Base-by-base conservation (phyloP, 108 stramenopile genomes). In the Cyclotella choctawhatcheeana region DNA sequence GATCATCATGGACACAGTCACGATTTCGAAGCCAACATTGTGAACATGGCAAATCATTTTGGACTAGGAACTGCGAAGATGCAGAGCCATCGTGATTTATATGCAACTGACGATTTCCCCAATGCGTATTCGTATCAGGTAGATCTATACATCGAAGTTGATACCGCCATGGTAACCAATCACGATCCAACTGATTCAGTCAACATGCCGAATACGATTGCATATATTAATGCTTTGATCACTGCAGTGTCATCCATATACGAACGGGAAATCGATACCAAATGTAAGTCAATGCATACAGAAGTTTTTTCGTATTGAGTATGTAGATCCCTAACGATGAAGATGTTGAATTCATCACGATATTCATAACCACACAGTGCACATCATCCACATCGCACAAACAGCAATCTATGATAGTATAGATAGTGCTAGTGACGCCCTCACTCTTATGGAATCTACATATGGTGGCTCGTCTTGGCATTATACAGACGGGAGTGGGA, bases 261-360 rank as follows among this genome's bases (percentile, higher is more conserved):
- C 17, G 47, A 48, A n/a, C 47, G 17, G 17, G 71, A 73, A 29
- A 52, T 73, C 29, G 71, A 73, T 24, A 73, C 71, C 10, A 61
- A 73, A 26, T 53, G 66, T 67, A 45, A 67, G 66, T n/a, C n/a
- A n/a, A n/a, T n/a, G n/a, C n/a, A 44, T 1, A 35, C 6, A 1
- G 10, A 27, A 0, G 16, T 14, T 60, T 3, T 10, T 5, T 24
- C n/a, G 18, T 37, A 43, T 40, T 5, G 12, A 12, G 12, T 2
- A 27, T 35, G 20, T 21, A 47, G 16, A 34, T n/a, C n/a, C n/a
- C n/a, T n/a, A 7, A n/a, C 24, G 1, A 34, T 47, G 0, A 3
- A 2, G 29, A 22, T 0, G 14, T 0, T 64, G 13, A 22, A 20
- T 58, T 29, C 22, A 5, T 4, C 30, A n/a, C n/a, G n/a, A n/a